Base-by-base conservation (phyloP, 805 yeast genomes). In the Pichia rugopelliculosa region DNA sequence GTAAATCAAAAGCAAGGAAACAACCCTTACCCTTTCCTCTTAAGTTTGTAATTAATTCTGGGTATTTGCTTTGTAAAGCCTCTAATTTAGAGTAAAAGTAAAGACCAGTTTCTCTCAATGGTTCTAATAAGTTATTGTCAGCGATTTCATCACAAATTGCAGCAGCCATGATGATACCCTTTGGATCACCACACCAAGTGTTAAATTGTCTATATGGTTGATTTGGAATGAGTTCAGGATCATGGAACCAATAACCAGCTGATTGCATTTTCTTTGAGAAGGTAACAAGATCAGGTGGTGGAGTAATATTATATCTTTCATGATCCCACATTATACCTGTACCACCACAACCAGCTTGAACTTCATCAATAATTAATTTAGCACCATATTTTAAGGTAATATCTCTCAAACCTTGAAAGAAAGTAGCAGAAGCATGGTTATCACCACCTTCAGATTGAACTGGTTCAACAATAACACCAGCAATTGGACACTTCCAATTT, bases 141-240 rank as follows among this genome's bases (percentile, higher is more conserved):
- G 70, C 67, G 42, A 84, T 71, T 70, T 86, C 89, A 55, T 75
- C 64, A 59, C 78, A 79, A 61, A 87, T 84, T 55, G 87, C 80
- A 60, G 84, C 81, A 48, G 90, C 85, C 58, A 87, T 73, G 59
- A 86, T 71, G 64, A 84, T 76, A 69, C 82, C 80, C 50, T 89
- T 83, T 65, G 95, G 90, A 70, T 86, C 95, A 59, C 95, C 95
- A 70, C 91, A 84, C 95, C 95, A 86, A 50, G 95, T 86, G 80
- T 86, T 86, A 77, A 86, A 86, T 74, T 87, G 95, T 67, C 95
- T 80, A 76, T 83, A 86, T n/a, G 95, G 80, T 60, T 68, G 66
- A 67, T 79, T 74, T 60, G 95, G 95, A 56, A 82, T 74, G 51
- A 86, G 69, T 59, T 80, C 82, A 42, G 84, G 80, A 68, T 82